Conservation (phyloP, 257 asterid genomes). For the Capsicum baccatum region DNA sequence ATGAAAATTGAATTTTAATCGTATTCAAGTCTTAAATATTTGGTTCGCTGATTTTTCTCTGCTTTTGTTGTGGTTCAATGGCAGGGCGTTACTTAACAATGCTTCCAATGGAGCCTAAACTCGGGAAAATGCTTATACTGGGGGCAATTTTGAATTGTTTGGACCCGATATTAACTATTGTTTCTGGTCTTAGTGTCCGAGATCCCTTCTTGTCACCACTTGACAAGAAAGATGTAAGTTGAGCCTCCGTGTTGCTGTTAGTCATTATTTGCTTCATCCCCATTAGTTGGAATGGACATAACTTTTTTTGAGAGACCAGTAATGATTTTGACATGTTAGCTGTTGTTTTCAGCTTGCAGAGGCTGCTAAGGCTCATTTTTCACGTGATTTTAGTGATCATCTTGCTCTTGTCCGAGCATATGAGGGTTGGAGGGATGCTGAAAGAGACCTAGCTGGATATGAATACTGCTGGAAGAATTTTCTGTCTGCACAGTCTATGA, state of each 20-base stretch:
- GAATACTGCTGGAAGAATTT: conserved; percentile 97
- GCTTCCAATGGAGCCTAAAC: conserved; percentile 99
- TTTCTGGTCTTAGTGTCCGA: conserved; percentile 89
- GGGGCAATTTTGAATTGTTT: conserved; percentile 88
- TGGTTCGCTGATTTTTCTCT: conserved; percentile 23
- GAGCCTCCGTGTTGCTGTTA: conserved; percentile 4
- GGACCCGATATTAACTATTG: conserved; percentile 90
- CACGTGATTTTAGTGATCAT: conserved; percentile 87
- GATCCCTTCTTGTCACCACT: conserved; percentile 92
- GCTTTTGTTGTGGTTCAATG: conserved; percentile 39
- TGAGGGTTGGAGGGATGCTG: conserved; percentile 92
- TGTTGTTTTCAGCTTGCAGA: conserved; percentile 75
- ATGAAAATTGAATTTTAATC: background rate
- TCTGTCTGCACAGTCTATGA: conserved; percentile 86
- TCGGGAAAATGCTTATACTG: conserved; percentile 93
- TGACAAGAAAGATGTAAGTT: conserved; percentile 94
- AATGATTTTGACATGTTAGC: background rate
- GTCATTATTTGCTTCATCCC: conserved; percentile 10
- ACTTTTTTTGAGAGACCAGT: background rate
- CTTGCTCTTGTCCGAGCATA: conserved; percentile 90
- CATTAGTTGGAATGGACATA: background rate
- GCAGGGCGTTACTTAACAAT: conserved; percentile 84
- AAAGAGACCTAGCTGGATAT: conserved; percentile 61
- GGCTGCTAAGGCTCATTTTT: conserved; percentile 96
- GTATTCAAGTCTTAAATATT: background rate